Conservation (phyloP, 441 rosid species). For the Melastoma candidum region DNA sequence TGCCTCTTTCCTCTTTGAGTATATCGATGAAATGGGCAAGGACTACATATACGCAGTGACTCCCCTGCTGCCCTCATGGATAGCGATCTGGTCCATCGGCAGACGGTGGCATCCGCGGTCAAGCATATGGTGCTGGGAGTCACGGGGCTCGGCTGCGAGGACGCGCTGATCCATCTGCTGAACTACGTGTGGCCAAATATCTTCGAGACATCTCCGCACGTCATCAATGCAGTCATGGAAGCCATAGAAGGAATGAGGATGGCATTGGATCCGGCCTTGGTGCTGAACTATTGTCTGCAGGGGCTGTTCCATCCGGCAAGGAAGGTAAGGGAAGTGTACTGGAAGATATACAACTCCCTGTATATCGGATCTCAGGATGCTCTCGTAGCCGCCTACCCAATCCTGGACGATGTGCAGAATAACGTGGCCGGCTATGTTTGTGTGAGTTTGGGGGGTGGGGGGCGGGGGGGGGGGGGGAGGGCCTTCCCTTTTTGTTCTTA, state of each 20-base stretch:
- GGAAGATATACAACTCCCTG: constrained; percentile 95
- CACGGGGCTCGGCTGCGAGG: constrained; percentile 97
- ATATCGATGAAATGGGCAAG: constrained; percentile 97
- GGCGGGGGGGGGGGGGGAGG: too few species aligned
- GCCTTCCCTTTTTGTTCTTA: too few species aligned
- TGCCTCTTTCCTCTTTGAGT: constrained; percentile 92
- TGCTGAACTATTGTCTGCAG: constrained; percentile 86
- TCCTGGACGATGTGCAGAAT: constrained; percentile 59
- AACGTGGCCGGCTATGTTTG: constrained; percentile 72
- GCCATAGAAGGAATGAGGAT: constrained; percentile 96
- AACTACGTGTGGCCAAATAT: constrained; percentile 98
- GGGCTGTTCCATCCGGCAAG: constrained; percentile 96
- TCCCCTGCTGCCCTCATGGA: constrained; percentile 96
- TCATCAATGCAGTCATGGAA: constrained; percentile 86
- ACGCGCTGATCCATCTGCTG: constrained; percentile 75
- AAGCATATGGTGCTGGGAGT: constrained; percentile 97
- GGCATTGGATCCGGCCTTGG: constrained; percentile 72
- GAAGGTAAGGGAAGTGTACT: constrained; percentile 93
- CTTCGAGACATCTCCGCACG: constrained; percentile 96
- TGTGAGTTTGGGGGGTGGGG: constrained; percentile 20
- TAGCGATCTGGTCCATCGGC: constrained; percentile 92
- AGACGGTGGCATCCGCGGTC: constrained; percentile 93
- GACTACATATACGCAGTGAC: constrained; percentile 97
- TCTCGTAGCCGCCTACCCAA: constrained; percentile 86
- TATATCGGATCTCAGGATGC: constrained; percentile 88